Conservation (phyloP, 495 filamentous ascomycete species). For the Penicillium manginii region DNA sequence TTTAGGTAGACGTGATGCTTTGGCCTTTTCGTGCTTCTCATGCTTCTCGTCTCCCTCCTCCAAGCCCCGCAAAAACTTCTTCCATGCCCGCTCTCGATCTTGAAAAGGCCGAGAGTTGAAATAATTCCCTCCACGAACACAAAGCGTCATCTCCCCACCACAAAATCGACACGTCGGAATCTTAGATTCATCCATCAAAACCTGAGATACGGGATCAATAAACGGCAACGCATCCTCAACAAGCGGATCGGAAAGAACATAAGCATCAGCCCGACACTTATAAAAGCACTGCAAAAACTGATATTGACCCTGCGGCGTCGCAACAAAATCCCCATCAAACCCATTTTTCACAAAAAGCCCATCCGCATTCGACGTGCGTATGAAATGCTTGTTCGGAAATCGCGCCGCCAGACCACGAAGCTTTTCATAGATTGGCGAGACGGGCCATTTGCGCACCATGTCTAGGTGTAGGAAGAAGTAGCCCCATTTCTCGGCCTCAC, state of each 20-base stretch:
- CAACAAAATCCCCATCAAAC: slow-evolving; percentile 16
- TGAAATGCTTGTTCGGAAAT: slow-evolving; percentile 13
- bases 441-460: slow-evolving; percentile 27
- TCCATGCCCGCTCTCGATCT: slow-evolving; percentile 19
- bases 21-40: too few relatives aligned
- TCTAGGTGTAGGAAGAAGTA: slow-evolving; percentile 30
- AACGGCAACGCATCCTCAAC: slow-evolving; percentile 22
- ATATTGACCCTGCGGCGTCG: slow-evolving; percentile 32
- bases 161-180: slow-evolving; percentile 26
- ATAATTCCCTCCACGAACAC: slow-evolving; percentile 28
- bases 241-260: slow-evolving; percentile 22
- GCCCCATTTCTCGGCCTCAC: slow-evolving; percentile 29
- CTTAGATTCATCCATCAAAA: slow-evolving; percentile 18
- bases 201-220: slow-evolving; percentile 24
- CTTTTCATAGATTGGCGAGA: slow-evolving; percentile 13
- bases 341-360: slow-evolving; percentile 29
- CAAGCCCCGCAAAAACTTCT: slow-evolving; percentile 5
- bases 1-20: background rate
- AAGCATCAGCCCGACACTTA: slow-evolving; percentile 27
- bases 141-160: slow-evolving; percentile 23
- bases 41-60: slow-evolving; percentile 5
- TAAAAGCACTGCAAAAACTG: slow-evolving; percentile 25
- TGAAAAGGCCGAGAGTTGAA: slow-evolving; percentile 25
- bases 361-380: slow-evolving; percentile 32
- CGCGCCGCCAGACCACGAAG: slow-evolving; percentile 8